A percentile compares a stretch with the other conserved stretches of the same genome.
Evolutionary conservation across 768 basidiomycete species (phyloP).

Genomic region (Mycena maculata): DNA sequence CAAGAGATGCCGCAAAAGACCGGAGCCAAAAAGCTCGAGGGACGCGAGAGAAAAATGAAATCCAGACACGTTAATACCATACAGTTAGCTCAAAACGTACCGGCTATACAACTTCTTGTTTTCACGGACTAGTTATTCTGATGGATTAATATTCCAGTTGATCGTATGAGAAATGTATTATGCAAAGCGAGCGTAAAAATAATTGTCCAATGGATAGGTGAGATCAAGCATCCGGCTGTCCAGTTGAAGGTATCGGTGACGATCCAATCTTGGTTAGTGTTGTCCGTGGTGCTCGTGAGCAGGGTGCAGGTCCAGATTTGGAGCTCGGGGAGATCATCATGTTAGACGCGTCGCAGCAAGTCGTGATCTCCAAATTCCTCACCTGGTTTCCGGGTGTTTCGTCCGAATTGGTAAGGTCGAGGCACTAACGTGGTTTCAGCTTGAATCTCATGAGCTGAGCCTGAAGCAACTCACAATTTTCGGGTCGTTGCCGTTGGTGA

Average conservation of each 20-base stretch:
- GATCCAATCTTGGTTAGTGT: constrained; percentile 23
- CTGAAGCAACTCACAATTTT: background rate
- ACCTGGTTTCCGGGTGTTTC: constrained; percentile 11
- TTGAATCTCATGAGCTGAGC: background rate
- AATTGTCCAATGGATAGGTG: background rate
- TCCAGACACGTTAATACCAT: too few species aligned
- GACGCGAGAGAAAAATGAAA: too few species aligned
- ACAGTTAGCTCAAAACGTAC: constrained; percentile 2
- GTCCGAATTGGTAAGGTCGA: constrained; percentile 6
- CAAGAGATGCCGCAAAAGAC: too few species aligned
- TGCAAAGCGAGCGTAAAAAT: too few species aligned
- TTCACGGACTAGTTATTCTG: background rate
- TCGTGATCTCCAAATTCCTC: background rate
- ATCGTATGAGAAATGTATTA: too few species aligned
- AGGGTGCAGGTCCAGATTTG: constrained; percentile 5
- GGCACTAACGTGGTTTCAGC: background rate
- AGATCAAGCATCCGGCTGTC: background rate
- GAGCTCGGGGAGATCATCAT: background rate
- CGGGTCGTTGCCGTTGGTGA: background rate
- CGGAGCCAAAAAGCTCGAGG: too few species aligned
- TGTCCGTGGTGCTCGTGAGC: background rate
- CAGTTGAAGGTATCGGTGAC: background rate
- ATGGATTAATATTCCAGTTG: background rate
- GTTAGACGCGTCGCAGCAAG: background rate
- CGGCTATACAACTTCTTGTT: too few species aligned